These are phyloP conservation scores for Cercospora sojina DNA, from an alignment of 2,329 filamentous ascomycete species.

Conservation along the genomic window DNA sequence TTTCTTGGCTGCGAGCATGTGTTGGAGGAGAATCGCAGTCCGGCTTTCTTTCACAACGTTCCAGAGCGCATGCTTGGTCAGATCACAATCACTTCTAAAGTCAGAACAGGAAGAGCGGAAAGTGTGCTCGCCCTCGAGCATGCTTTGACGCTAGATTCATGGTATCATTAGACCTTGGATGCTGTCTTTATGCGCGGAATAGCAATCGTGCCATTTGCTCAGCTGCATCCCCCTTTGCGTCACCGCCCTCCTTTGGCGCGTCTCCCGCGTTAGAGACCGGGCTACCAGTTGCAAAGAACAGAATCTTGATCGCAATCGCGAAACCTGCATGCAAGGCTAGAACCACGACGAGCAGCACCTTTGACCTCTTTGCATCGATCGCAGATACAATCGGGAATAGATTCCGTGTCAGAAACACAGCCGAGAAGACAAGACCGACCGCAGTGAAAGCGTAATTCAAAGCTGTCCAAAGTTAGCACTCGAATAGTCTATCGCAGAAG, in stretches of 20 bases:
- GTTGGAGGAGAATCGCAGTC: background rate
- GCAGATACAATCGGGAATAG: slow-evolving; percentile 82
- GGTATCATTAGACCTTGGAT: background rate
- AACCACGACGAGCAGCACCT: slow-evolving; percentile 80
- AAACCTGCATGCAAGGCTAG: slow-evolving; percentile 84
- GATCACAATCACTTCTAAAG: background rate
- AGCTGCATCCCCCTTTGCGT: slow-evolving; percentile 15
- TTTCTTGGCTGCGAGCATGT: slow-evolving; percentile 1
- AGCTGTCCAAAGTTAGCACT: slow-evolving; percentile 41
- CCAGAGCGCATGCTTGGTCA: background rate
- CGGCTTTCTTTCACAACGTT: background rate
- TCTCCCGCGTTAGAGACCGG: slow-evolving; percentile 36
- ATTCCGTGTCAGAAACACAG: slow-evolving; percentile 80
- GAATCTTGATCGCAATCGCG: slow-evolving; percentile 88
- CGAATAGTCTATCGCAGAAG: too few relatives aligned
- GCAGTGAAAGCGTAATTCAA: slow-evolving; percentile 94
- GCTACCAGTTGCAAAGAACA: slow-evolving; percentile 75
- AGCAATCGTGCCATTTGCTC: slow-evolving; percentile 18
- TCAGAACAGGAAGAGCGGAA: too few relatives aligned
- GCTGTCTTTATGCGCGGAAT: background rate
- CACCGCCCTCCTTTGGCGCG: slow-evolving; percentile 9
- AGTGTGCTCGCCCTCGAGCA: background rate
- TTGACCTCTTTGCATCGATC: slow-evolving; percentile 88
- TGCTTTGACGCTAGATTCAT: background rate
- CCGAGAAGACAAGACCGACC: slow-evolving; percentile 79